A percentile compares a stretch with the other conserved stretches of the same genome.
These are phyloP conservation scores for Penicillium sp. DNA, from an alignment of 2,329 filamentous ascomycete genomes.

Conservation along the genomic window DNA sequence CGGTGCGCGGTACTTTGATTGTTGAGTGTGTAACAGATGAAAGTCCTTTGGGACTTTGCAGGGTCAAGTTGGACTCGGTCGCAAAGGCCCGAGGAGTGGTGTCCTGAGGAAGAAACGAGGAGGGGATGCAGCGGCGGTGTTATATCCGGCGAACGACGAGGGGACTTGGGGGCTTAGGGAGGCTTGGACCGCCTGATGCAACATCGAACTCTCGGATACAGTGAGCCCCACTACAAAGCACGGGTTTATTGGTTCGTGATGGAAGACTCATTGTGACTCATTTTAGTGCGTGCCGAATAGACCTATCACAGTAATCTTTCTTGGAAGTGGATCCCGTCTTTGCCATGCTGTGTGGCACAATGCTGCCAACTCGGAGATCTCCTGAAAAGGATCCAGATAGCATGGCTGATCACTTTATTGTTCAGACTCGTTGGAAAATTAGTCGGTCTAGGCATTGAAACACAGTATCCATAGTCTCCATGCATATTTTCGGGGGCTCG, in stretches of 20 bases:
- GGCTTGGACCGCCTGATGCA: background rate
- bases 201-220: background rate
- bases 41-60: conserved; percentile 5
- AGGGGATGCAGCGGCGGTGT: background rate
- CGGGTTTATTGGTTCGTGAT: conserved; percentile 12
- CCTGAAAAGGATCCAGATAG: background rate
- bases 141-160: conserved; percentile 10
- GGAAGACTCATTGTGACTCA: conserved; percentile 30
- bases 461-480: too few species aligned
- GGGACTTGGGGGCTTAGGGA: background rate
- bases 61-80: conserved; percentile 14
- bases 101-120: conserved; percentile 25
- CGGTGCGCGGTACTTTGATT: conserved; percentile 17
- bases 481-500: too few species aligned
- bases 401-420: background rate
- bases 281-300: conserved; percentile 19
- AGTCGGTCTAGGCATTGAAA: background rate
- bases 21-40: background rate
- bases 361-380: background rate
- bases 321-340: background rate
- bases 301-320: conserved; percentile 10
- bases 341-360: background rate
- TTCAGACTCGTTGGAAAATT: background rate
- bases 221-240: background rate
- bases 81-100: conserved; percentile 16